Conservation (phyloP, 305 asterid species). For the Fraxinus paxiana region DNA sequence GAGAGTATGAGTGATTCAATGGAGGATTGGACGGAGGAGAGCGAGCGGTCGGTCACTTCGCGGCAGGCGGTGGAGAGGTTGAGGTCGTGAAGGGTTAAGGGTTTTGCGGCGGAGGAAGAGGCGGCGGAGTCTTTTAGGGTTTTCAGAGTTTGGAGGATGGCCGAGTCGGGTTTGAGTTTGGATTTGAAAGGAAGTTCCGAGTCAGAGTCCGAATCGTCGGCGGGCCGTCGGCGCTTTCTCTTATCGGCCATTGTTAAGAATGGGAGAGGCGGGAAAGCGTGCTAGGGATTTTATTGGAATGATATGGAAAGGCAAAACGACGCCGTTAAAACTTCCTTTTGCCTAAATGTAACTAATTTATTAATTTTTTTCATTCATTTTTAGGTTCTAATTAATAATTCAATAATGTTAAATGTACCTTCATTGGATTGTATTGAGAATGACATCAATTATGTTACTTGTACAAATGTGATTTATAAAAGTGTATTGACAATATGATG, state of each 20-base stretch:
- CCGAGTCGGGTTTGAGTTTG: slow-evolving; percentile 53
- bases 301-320: neutral
- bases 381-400: neutral
- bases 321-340: neutral
- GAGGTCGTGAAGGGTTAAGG: slow-evolving; percentile 59
- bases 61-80: slow-evolving; percentile 69
- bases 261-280: slow-evolving; percentile 38
- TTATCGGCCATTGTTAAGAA: slow-evolving; percentile 47
- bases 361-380: neutral
- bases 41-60: slow-evolving; percentile 66
- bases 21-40: slow-evolving; percentile 57
- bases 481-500: too few relatives aligned
- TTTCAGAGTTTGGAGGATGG: slow-evolving; percentile 51
- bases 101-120: slow-evolving; percentile 37
- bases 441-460: neutral
- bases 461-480: too few relatives aligned
- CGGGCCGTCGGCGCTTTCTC: slow-evolving; percentile 69
- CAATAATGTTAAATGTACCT: too few relatives aligned
- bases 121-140: slow-evolving; percentile 42
- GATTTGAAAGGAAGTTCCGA: slow-evolving; percentile 45
- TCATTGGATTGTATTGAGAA: neutral
- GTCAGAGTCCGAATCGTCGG: slow-evolving; percentile 43
- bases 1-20: slow-evolving; percentile 57
- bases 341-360: neutral
- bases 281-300: neutral